These are phyloP conservation scores for Boletus huronensis DNA, from an alignment of 768 basidiomycete species.

Conservation along the genomic window DNA sequence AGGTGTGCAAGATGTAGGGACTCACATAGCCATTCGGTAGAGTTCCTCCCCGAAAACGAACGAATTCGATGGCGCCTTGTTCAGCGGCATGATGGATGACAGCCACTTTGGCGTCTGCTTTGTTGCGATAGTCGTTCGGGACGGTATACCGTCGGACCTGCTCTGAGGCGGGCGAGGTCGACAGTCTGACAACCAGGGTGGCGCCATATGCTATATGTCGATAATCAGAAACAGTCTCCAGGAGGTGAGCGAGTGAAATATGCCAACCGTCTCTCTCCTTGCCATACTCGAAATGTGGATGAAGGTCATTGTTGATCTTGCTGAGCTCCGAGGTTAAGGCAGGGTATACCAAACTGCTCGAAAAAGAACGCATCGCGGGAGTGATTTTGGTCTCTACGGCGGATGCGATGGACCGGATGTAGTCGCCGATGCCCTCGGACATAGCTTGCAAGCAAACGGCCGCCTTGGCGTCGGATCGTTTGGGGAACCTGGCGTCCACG, in stretches of 20 bases:
- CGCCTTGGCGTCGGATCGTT: conserved; percentile 62
- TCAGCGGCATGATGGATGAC: conserved; percentile 51
- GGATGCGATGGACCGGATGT: conserved; percentile 45
- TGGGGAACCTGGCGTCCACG: conserved; percentile 60
- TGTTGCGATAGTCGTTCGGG: conserved; percentile 49
- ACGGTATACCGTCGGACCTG: conserved; percentile 45
- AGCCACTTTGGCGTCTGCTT: conserved; percentile 60
- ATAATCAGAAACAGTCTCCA: background rate
- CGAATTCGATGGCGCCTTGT: conserved; percentile 54
- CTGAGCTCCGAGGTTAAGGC: conserved; percentile 43
- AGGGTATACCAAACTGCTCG: conserved; percentile 44
- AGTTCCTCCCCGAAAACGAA: conserved; percentile 49
- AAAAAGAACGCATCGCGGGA: conserved; percentile 41
- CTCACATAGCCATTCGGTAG: conserved; percentile 41
- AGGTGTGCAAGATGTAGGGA: conserved; percentile 30
- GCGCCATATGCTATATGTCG: conserved; percentile 52
- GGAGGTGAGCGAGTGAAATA: background rate
- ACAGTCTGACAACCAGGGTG: conserved; percentile 42
- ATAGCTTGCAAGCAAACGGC: conserved; percentile 66
- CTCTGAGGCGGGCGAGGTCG: conserved; percentile 27
- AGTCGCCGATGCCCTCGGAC: conserved; percentile 55
- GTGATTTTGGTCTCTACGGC: conserved; percentile 47
- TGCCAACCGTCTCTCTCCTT: conserved; percentile 51
- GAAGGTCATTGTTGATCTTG: conserved; percentile 38
- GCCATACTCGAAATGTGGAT: conserved; percentile 39